Conservation (phyloP, 2,329 filamentous ascomycete genomes). For the Exophiala lecanii-corni region DNA sequence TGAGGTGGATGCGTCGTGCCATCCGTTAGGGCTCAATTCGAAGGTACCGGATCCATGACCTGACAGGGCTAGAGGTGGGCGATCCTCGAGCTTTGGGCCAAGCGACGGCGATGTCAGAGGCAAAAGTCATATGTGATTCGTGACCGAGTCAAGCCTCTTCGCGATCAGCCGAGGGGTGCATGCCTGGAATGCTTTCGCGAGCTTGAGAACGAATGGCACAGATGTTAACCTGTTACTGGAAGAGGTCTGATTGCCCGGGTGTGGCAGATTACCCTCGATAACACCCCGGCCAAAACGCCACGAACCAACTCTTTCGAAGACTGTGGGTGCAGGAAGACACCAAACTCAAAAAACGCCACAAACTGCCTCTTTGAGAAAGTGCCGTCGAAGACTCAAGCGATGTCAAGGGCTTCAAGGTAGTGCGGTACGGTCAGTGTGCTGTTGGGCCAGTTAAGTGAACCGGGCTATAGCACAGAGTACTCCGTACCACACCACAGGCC, state of each 20-base stretch:
- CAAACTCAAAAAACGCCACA: conserved; percentile 12
- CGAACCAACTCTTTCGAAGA: conserved; percentile 8
- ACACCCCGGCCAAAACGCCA: conserved; percentile 17
- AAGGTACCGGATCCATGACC: too few species aligned
- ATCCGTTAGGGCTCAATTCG: too few species aligned
- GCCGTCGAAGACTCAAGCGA: neutral
- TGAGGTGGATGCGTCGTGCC: too few species aligned
- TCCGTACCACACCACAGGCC: neutral
- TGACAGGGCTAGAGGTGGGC: too few species aligned
- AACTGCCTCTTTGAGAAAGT: conserved; percentile 10
- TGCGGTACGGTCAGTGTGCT: too few species aligned
- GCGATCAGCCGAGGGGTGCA: neutral
- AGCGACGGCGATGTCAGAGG: too few species aligned
- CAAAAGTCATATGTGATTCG: too few species aligned
- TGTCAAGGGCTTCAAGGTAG: too few species aligned
- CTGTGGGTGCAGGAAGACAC: conserved; percentile 1
- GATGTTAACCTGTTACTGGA: conserved; percentile 1
- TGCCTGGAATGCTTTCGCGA: too few species aligned
- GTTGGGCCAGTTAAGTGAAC: too few species aligned
- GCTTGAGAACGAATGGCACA: conserved; percentile 2
- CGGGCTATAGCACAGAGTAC: neutral
- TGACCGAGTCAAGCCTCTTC: neutral
- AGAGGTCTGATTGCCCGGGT: neutral
- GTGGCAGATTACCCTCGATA: conserved; percentile 1
- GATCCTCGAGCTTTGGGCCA: too few species aligned